Evolutionary conservation across 352 stramenopile species (phyloP).

Genomic region (Paralagenidium karlingii): DNA sequence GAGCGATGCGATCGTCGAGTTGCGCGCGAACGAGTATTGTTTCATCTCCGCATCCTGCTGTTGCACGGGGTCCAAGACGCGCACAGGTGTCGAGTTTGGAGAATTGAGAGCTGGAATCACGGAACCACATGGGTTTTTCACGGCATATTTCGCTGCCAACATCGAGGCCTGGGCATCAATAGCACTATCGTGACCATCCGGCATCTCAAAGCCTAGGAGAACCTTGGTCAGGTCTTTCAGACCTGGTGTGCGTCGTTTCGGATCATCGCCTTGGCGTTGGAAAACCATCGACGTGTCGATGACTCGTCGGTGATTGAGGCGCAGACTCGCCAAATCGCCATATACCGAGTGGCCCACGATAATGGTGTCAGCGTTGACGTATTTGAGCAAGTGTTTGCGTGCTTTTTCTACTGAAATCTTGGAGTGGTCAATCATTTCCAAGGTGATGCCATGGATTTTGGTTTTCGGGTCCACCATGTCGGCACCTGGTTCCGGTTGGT

Average conservation of each 20-base stretch:
- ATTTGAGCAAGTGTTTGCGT: slow-evolving; percentile 79
- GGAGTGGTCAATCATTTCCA: slow-evolving; percentile 46
- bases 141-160: slow-evolving; percentile 72
- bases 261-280: slow-evolving; percentile 29
- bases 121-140: slow-evolving; percentile 26
- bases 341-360: slow-evolving; percentile 73
- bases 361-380: slow-evolving; percentile 69
- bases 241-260: slow-evolving; percentile 29
- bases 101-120: no score
- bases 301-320: slow-evolving; percentile 60
- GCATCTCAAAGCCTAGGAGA: slow-evolving; percentile 74
- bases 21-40: slow-evolving; percentile 2
- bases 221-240: slow-evolving; percentile 71
- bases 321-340: slow-evolving; percentile 56
- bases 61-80: slow-evolving; percentile 2
- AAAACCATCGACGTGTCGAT: slow-evolving; percentile 80
- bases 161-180: slow-evolving; percentile 80
- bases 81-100: slow-evolving; percentile 17
- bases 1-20: slow-evolving; percentile 4
- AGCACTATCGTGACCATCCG: slow-evolving; percentile 70
- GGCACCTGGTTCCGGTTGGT: slow-evolving; percentile 51
- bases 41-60: not conserved
- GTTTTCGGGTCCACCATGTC: slow-evolving; percentile 66
- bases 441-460: slow-evolving; percentile 75
- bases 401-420: slow-evolving; percentile 64